phyloP scores from a whole-genome alignment of 352 stramenopile genomes.

The Thraustochytrium sp. region DNA sequence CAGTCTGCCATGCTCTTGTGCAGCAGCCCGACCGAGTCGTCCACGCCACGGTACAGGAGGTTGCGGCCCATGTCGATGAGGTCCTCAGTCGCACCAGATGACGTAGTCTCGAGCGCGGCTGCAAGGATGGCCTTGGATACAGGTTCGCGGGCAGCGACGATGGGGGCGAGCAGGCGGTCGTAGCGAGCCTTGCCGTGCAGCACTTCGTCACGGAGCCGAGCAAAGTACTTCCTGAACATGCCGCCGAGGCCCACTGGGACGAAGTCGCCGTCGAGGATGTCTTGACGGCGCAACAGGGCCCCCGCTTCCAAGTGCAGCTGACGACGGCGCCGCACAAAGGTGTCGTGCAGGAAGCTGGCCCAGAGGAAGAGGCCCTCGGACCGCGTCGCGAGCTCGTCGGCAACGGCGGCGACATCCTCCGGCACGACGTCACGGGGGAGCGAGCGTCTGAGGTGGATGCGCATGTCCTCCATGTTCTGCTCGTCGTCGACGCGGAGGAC shows the following conservation, averaged over 20 bases:
- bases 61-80: not conserved
- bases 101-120: not conserved
- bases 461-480: not conserved
- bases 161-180: not conserved
- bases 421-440: not conserved
- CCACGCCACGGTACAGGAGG: not conserved
- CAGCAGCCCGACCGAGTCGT: not conserved
- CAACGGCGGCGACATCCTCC: not conserved
- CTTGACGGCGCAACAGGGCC: no score
- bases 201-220: not conserved
- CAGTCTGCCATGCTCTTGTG: not conserved
- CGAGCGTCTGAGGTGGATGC: not conserved
- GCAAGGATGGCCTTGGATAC: not conserved
- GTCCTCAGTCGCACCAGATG: not conserved
- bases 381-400: not conserved
- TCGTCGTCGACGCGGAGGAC: not conserved
- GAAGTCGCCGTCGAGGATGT: not conserved
- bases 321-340: not conserved
- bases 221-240: slow-evolving; percentile 1
- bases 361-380: not conserved
- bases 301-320: not conserved
- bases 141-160: not conserved
- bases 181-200: not conserved
- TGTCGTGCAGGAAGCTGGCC: not conserved
- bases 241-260: not conserved